phyloP scores from a whole-genome alignment of 179 eudicot genomes.

The Silene coronaria region DNA sequence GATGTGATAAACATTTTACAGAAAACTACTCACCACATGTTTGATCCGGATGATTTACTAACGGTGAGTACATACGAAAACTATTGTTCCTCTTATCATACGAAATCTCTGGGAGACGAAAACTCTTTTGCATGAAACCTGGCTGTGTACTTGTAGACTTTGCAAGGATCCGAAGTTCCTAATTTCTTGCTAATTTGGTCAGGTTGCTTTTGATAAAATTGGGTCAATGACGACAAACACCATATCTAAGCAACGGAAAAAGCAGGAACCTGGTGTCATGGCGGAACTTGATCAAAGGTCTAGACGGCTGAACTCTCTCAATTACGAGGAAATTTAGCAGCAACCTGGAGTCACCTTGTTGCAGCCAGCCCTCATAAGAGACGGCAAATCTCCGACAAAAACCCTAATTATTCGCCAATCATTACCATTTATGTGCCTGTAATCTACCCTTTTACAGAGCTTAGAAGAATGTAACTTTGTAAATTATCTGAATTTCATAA shows the following conservation, averaged over 20 bases:
- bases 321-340: slow-evolving; percentile 14
- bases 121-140: too few relatives aligned
- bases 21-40: slow-evolving; percentile 79
- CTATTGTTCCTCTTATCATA: background rate
- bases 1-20: slow-evolving; percentile 82
- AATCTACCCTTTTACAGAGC: slow-evolving; percentile 11
- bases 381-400: background rate
- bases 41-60: slow-evolving; percentile 92
- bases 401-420: background rate
- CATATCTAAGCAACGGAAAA: slow-evolving; percentile 82
- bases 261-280: slow-evolving; percentile 93
- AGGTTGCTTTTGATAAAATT: slow-evolving; percentile 91
- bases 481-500: slow-evolving; percentile 13
- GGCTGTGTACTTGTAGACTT: background rate
- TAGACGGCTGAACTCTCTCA: slow-evolving; percentile 45
- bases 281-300: slow-evolving; percentile 81
- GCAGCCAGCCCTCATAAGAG: background rate
- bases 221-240: slow-evolving; percentile 71
- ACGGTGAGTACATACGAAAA: slow-evolving; percentile 45
- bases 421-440: slow-evolving; percentile 18
- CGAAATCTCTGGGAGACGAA: too few relatives aligned
- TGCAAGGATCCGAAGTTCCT: background rate
- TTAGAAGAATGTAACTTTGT: slow-evolving; percentile 19
- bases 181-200: slow-evolving; percentile 9
- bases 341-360: background rate